Percentiles rank a stretch among this genome's conserved stretches.
Conservation (phyloP, 129 eudicot genomes). For the Logfia minima region DNA sequence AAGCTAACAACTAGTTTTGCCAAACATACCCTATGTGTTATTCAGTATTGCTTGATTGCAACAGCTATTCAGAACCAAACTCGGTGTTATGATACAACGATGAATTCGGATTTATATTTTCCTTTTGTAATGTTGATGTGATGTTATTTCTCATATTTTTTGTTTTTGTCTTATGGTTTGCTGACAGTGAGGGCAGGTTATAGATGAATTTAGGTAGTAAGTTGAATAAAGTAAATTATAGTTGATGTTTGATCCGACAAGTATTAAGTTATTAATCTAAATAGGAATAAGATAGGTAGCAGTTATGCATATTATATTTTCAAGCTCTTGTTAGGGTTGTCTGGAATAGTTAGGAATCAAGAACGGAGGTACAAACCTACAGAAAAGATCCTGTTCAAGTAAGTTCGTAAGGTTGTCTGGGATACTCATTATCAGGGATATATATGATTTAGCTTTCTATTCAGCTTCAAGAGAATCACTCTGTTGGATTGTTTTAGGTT, state of each 20-base stretch:
- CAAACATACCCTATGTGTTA: too few species aligned
- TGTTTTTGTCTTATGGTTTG: background rate
- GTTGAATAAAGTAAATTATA: conserved; percentile 3
- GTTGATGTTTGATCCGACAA: conserved; percentile 14
- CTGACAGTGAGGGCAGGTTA: background rate
- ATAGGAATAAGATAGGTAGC: background rate
- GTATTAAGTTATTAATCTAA: background rate
- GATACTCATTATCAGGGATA: background rate
- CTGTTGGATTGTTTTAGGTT: background rate
- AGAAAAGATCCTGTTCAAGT: background rate
- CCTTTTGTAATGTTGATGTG: background rate
- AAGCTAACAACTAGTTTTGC: too few species aligned
- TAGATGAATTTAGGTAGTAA: conserved; percentile 6
- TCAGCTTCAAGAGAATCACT: background rate
- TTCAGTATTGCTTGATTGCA: background rate
- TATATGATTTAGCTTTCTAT: background rate
- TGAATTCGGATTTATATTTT: too few species aligned
- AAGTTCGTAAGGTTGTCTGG: background rate
- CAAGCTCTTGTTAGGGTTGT: background rate
- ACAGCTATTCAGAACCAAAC: background rate
- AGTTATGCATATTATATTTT: background rate
- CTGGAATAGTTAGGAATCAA: background rate
- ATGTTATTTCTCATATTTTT: too few species aligned
- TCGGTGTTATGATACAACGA: background rate
- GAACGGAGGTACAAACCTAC: background rate